Evolutionary conservation across 306 rosid species (phyloP).

Genomic region (Mimosa pudica): DNA sequence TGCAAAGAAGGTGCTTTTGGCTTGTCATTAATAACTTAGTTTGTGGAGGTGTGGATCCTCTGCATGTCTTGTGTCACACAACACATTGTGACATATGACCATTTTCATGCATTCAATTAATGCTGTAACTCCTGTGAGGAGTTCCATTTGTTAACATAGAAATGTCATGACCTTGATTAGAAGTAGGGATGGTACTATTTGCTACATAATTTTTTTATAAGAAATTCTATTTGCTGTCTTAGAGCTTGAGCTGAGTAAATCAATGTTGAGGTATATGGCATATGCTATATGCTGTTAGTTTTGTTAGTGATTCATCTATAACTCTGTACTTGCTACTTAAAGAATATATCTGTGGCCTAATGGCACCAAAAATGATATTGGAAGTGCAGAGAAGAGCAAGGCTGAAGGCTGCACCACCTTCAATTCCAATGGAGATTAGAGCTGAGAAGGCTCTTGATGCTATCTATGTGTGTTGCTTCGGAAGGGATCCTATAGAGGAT

Average conservation of each 20-base stretch:
- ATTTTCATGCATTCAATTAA: background rate
- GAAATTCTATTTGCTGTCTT: slow-evolving; percentile 10
- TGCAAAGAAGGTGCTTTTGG: background rate
- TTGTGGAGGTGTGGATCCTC: background rate
- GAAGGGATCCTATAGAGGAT: slow-evolving; percentile 61
- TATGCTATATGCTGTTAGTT: background rate
- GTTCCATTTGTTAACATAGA: background rate
- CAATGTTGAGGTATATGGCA: slow-evolving; percentile 1
- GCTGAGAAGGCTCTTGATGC: slow-evolving; percentile 87
- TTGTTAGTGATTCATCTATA: background rate
- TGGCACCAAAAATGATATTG: slow-evolving; percentile 1
- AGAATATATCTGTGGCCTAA: slow-evolving; percentile 9
- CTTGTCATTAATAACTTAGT: background rate
- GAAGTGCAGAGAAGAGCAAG: slow-evolving; percentile 70
- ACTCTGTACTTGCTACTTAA: background rate
- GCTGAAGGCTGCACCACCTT: slow-evolving; percentile 49
- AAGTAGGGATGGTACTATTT: background rate
- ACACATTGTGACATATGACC: background rate
- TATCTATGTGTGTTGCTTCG: slow-evolving; percentile 76
- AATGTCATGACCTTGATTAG: background rate
- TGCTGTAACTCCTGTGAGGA: background rate
- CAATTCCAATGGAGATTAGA: slow-evolving; percentile 74
- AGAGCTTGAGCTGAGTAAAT: slow-evolving; percentile 26
- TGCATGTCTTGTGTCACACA: background rate
- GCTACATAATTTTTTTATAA: background rate